Conservation (phyloP, 345 rosid genomes). For the Nasturtium officinale region DNA sequence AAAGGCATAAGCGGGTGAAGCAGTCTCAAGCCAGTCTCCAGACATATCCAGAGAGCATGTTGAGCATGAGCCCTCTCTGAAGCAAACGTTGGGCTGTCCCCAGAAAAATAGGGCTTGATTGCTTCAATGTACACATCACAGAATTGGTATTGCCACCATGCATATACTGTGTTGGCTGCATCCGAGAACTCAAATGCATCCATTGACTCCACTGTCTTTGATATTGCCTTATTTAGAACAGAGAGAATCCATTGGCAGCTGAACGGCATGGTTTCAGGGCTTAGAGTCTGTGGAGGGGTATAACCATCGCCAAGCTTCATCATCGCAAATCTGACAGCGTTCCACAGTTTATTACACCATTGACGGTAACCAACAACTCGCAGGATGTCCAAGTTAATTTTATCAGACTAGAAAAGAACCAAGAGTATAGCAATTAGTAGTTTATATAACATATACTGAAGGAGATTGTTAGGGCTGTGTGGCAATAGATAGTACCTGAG, state of each 20-base stretch:
- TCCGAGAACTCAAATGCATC: slow-evolving; percentile 75
- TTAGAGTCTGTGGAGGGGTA: slow-evolving; percentile 52
- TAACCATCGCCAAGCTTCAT: slow-evolving; percentile 77
- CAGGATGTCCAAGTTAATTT: slow-evolving; percentile 91
- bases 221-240: slow-evolving; percentile 69
- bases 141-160: slow-evolving; percentile 98
- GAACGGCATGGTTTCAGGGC: slow-evolving; percentile 62
- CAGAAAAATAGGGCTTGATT: slow-evolving; percentile 79
- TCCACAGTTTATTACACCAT: slow-evolving; percentile 99
- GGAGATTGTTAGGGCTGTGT: slow-evolving; percentile 5
- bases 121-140: slow-evolving; percentile 95
- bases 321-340: slow-evolving; percentile 96
- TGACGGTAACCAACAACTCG: slow-evolving; percentile 98
- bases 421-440: slow-evolving; percentile 21
- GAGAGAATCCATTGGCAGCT: slow-evolving; percentile 94
- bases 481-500: slow-evolving; percentile 65
- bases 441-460: neutral
- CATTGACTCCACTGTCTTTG: slow-evolving; percentile 59
- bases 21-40: slow-evolving; percentile 83
- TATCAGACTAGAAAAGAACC: slow-evolving; percentile 71
- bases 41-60: slow-evolving; percentile 73
- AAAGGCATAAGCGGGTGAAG: slow-evolving; percentile 99
- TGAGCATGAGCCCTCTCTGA: slow-evolving; percentile 67
- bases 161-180: slow-evolving; percentile 74
- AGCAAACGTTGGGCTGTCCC: slow-evolving; percentile 56